A percentile compares a stretch with the other conserved stretches of the same genome.
These are phyloP conservation scores for Dichomitus squalens DNA, from an alignment of 1,284 basidiomycete species.

Conservation along the genomic window DNA sequence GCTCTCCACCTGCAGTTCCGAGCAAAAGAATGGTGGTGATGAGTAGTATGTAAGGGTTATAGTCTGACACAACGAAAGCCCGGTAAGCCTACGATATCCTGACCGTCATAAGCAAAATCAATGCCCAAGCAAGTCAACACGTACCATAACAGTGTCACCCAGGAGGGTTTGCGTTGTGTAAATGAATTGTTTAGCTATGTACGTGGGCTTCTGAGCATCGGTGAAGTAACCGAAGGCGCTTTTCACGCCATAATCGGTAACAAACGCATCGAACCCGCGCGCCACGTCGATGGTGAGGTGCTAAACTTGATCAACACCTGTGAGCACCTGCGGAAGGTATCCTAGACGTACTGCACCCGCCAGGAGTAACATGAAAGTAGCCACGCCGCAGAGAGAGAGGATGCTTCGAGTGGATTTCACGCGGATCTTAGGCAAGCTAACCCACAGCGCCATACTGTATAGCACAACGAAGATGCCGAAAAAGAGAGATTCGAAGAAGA, in stretches of 20 bases:
- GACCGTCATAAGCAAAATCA: background rate
- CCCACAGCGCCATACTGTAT: slow-evolving; percentile 16
- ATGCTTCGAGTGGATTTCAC: background rate
- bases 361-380: slow-evolving; percentile 15
- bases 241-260: background rate
- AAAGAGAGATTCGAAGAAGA: slow-evolving; percentile 17
- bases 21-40: slow-evolving; percentile 5
- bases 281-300: slow-evolving; percentile 10
- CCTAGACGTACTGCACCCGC: slow-evolving; percentile 6
- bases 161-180: slow-evolving; percentile 19
- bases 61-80: slow-evolving; percentile 14
- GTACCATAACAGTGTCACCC: slow-evolving; percentile 17
- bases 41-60: background rate
- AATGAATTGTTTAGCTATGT: slow-evolving; percentile 5
- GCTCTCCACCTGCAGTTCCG: slow-evolving; percentile 6
- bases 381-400: background rate
- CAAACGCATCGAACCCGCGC: background rate
- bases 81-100: slow-evolving; percentile 11
- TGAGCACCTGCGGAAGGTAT: background rate
- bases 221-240: background rate
- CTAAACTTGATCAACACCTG: background rate
- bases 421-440: background rate
- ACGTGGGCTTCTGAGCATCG: slow-evolving; percentile 1
- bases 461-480: slow-evolving; percentile 15
- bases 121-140: background rate